Evolutionary conservation across 805 yeast species (phyloP), one percentile per base, ranked within the genome.

Genomic region (Candida chilensis): DNA sequence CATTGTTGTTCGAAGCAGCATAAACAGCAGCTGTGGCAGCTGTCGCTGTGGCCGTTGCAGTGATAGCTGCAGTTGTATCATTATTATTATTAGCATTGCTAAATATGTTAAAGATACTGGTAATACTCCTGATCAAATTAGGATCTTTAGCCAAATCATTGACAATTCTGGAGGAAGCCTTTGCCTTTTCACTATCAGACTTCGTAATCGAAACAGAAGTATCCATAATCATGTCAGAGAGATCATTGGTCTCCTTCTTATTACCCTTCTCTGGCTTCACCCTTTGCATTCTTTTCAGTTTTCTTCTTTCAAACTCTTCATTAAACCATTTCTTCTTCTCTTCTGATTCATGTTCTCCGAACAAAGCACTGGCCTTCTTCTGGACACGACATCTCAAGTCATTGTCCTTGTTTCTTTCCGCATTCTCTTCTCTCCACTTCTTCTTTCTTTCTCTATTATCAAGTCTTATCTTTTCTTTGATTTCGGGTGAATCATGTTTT

Each of bases 381-480:
- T 71, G 67, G 14, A 90, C 78, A 32, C 97, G 63, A 0, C 83
- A 74, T 31, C 94, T 66, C 32, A 90, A 60, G 47, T 90, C 97
- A 44, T 85, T 80, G 50, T 87, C 95, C 57, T 84, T 79, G 52
- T 88, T 88, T 39, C 92, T 66, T 36, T 79, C 79, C 6, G 72
- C 69, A 47, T 90, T 86, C 17, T 73, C 77, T 39, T 76, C 88
- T 44, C 95, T 65, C 95, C 95, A 85, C 40, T 72, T 70, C 55
- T 81, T 78, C 57, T 85, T 85, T 14, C 95, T 60, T 32, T 76
- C 83, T 28, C 94, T 60, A 44, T 85, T 85, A 28, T 76, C 88
- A 16, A 67, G 42, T 29, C 87, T 57, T 8, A 77, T 60, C 37
- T 73, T 67, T 42, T 78, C 85, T 37, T 67, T 67, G 28, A 60